phyloP scores from a whole-genome alignment of 345 rosid species.

The Eucalyptus sp. region DNA sequence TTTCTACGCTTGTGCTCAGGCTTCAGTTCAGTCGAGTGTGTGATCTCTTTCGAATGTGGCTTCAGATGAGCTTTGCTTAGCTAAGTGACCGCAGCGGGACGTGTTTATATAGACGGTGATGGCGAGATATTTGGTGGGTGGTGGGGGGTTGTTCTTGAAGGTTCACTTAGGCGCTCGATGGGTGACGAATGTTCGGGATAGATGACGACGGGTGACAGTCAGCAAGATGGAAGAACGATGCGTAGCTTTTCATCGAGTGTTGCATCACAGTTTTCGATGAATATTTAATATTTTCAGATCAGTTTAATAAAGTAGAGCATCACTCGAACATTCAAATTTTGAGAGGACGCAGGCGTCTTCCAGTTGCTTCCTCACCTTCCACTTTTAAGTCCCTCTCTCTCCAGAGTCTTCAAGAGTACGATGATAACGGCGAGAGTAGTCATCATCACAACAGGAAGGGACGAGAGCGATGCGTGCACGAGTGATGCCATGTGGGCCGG shows the following conservation, averaged over 20 bases:
- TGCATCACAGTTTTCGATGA: not conserved
- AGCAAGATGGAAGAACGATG: not conserved
- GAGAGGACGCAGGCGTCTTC: not conserved
- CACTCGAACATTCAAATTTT: not conserved
- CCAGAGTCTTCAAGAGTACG: not conserved
- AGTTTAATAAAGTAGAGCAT: not conserved
- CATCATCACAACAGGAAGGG: not conserved
- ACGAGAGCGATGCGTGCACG: fast-evolving
- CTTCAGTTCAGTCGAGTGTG: not conserved
- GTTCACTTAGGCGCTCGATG: not conserved
- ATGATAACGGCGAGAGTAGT: no score
- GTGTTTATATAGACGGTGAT: not conserved
- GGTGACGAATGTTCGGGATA: not conserved
- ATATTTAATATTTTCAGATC: not conserved
- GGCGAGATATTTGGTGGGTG: not conserved
- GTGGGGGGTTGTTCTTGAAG: not conserved
- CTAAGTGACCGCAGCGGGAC: not conserved
- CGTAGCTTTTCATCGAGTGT: not conserved
- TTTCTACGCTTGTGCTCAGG: not conserved
- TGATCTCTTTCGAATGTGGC: not conserved
- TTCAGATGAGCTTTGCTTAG: not conserved
- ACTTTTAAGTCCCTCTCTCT: not conserved
- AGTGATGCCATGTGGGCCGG: not conserved
- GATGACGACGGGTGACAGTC: not conserved
- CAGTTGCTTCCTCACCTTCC: not conserved